Conservation (phyloP, 1,284 basidiomycete genomes). For the Ceratobasidium sp. region DNA sequence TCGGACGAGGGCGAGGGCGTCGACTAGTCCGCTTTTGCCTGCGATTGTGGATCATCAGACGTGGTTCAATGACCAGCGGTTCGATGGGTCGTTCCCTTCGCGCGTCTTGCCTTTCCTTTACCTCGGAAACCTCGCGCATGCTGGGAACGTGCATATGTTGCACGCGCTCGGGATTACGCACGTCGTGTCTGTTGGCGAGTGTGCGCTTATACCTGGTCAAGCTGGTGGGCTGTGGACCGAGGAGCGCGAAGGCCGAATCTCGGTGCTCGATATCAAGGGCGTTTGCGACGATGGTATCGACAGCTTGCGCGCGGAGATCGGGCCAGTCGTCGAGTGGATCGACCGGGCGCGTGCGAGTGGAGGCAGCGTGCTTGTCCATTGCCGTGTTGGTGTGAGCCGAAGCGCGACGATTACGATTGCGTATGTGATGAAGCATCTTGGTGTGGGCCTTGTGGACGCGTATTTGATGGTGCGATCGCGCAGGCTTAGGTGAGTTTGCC, state of each 20-base stretch:
- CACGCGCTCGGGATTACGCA: conserved; percentile 97
- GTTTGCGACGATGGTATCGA: conserved; percentile 97
- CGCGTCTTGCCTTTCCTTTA: conserved; percentile 95
- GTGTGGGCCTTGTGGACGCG: conserved; percentile 88
- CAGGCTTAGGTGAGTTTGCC: conserved; percentile 65
- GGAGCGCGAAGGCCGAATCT: conserved; percentile 87
- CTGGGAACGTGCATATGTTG: conserved; percentile 95
- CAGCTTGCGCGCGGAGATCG: conserved; percentile 89
- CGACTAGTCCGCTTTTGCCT: conserved; percentile 74
- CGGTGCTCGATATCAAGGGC: conserved; percentile 89
- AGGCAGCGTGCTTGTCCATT: conserved; percentile 94
- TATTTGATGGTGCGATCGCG: conserved; percentile 91
- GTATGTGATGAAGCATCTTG: conserved; percentile 96
- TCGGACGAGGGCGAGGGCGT: conserved; percentile 70
- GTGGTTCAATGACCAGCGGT: conserved; percentile 93
- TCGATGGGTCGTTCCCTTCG: conserved; percentile 96
- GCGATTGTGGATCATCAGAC: conserved; percentile 77
- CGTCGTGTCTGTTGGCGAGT: conserved; percentile 97
- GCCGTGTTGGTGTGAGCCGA: conserved; percentile 93
- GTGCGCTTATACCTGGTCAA: conserved; percentile 77
- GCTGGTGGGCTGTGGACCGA: conserved; percentile 86
- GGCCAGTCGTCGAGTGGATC: conserved; percentile 93
- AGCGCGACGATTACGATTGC: conserved; percentile 97
- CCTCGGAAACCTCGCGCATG: conserved; percentile 96
- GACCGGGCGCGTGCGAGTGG: conserved; percentile 85